phyloP scores from a whole-genome alignment of 2,329 filamentous ascomycete species.

The Calonectria naviculata region DNA sequence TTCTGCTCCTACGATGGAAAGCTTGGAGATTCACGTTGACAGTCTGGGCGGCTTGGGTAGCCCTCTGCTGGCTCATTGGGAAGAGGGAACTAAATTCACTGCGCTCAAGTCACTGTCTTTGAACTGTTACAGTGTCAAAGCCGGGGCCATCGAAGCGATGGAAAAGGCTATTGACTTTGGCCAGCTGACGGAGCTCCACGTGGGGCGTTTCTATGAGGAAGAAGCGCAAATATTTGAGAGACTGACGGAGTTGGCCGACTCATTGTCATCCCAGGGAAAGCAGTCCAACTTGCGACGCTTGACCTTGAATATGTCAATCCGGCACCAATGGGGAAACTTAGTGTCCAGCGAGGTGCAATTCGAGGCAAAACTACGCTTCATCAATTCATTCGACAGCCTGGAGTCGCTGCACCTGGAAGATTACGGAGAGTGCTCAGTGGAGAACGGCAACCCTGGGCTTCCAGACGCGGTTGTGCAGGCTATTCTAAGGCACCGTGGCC shows the following conservation, averaged over 20 bases:
- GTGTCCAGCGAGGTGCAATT: not conserved
- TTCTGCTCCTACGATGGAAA: slow-evolving; percentile 30
- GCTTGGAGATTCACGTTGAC: not conserved
- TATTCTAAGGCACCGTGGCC: slow-evolving; percentile 27
- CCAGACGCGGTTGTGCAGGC: slow-evolving; percentile 13
- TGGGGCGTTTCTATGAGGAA: not conserved
- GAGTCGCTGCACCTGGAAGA: slow-evolving; percentile 16
- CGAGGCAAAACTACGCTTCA: slow-evolving; percentile 8
- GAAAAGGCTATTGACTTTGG: slow-evolving; percentile 25
- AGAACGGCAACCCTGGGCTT: slow-evolving; percentile 14
- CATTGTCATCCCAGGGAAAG: not conserved
- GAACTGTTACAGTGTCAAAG: not conserved
- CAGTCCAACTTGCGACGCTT: slow-evolving; percentile 16
- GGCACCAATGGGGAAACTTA: not conserved
- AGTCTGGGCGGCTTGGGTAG: not conserved
- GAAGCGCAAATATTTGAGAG: not conserved
- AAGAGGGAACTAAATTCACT: not conserved
- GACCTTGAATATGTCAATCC: not conserved
- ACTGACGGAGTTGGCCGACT: not conserved
- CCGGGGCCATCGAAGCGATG: not conserved
- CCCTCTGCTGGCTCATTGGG: slow-evolving; percentile 11
- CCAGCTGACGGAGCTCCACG: slow-evolving; percentile 8
- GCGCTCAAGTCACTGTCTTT: slow-evolving; percentile 24
- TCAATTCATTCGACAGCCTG: slow-evolving; percentile 31
- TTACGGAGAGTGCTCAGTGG: slow-evolving; percentile 1